Conservation (phyloP, 306 rosid genomes). For the Elaeagnus macrophylla region DNA sequence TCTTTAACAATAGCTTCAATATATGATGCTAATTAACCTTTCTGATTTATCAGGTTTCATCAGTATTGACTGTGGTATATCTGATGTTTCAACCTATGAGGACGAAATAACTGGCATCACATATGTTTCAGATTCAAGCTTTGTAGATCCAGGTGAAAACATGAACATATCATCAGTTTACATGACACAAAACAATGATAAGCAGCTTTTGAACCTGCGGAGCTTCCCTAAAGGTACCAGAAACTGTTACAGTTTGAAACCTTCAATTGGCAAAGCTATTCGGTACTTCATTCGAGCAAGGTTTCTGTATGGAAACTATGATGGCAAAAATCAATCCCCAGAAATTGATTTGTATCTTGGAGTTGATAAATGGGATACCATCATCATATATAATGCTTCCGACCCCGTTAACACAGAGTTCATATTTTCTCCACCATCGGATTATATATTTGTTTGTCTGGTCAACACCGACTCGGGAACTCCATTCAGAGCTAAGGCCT, state of each 20-base stretch:
- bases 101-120: conserved; percentile 8
- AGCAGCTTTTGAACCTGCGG: conserved; percentile 12
- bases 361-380: conserved; percentile 4
- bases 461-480: conserved; percentile 11
- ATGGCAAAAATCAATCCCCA: conserved; percentile 8
- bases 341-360: conserved; percentile 14
- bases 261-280: not conserved
- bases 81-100: not conserved
- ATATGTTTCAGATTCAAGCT: conserved; percentile 11
- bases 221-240: conserved; percentile 27
- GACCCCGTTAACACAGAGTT: not conserved
- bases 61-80: conserved; percentile 29
- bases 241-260: conserved; percentile 34
- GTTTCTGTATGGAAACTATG: conserved; percentile 37
- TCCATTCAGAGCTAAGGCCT: conserved; percentile 20
- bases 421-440: not conserved
- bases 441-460: conserved; percentile 5
- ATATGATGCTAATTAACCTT: not conserved
- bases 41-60: conserved; percentile 19
- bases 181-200: not conserved
- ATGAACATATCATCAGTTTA: not conserved
- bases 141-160: conserved; percentile 7
- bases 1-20: no score
- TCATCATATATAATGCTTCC: not conserved
- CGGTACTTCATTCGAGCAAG: conserved; percentile 26